Conservation (phyloP, 352 stramenopile genomes). For the Globisporangium camurandrum region DNA sequence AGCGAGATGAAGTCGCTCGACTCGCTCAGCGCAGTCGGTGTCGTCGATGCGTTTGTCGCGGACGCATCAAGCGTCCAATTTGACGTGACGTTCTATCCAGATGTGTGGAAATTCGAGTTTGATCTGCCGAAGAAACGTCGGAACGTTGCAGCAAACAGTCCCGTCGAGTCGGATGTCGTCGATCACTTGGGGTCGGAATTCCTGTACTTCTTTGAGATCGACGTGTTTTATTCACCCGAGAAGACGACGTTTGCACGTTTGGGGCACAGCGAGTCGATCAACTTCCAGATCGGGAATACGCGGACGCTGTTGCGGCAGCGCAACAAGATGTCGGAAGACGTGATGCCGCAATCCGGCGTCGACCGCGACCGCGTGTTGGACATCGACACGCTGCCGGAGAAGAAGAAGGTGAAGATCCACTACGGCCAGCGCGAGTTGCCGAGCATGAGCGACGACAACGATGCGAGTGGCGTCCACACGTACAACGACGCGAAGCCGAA, state of each 20-base stretch:
- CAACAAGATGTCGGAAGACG: constrained; percentile 67
- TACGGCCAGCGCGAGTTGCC: constrained; percentile 28
- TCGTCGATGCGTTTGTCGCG: constrained; percentile 49
- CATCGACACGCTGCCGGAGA: constrained; percentile 55
- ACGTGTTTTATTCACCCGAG: constrained; percentile 67
- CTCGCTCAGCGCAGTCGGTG: constrained; percentile 51
- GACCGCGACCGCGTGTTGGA: constrained; percentile 42
- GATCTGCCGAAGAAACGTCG: constrained; percentile 84
- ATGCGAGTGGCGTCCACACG: constrained; percentile 8
- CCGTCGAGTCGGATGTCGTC: constrained; percentile 18
- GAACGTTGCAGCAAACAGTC: constrained; percentile 29
- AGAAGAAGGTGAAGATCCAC: constrained; percentile 70
- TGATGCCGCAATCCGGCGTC: constrained; percentile 16
- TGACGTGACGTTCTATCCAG: constrained; percentile 79
- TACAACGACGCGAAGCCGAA: too few species aligned
- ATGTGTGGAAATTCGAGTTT: constrained; percentile 89
- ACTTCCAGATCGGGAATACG: constrained; percentile 84
- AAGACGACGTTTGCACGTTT: constrained; percentile 53
- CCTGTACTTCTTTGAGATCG: constrained; percentile 84
- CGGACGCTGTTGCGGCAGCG: constrained; percentile 74
- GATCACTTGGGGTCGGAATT: constrained; percentile 53
- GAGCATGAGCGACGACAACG: constrained; percentile 26
- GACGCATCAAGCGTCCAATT: constrained; percentile 47
- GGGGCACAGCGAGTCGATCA: constrained; percentile 63
- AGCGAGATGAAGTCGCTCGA: constrained; percentile 69